phyloP scores from a whole-genome alignment of 1,284 basidiomycete genomes.

The Pterula multifida region DNA sequence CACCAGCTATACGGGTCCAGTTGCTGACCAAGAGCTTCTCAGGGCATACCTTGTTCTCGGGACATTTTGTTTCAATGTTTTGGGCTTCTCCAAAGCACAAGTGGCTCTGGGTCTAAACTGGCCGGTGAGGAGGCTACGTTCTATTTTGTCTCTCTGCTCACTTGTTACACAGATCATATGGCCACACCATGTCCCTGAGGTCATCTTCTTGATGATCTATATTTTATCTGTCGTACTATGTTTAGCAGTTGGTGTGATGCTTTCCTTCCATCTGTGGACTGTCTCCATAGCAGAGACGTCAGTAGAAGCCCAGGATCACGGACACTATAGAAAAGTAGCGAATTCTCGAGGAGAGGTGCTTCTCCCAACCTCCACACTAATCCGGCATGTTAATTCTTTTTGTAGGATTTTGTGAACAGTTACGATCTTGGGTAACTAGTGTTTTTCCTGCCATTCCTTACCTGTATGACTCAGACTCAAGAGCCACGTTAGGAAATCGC shows the following conservation, averaged over 20 bases:
- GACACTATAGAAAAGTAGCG: conserved; percentile 64
- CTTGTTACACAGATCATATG: conserved; percentile 30
- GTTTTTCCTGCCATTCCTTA: conserved; percentile 1
- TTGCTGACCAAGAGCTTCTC: background rate
- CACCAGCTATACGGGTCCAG: background rate
- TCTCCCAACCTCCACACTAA: conserved; percentile 8
- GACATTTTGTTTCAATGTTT: conserved; percentile 40
- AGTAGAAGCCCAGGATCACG: conserved; percentile 86
- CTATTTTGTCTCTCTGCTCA: conserved; percentile 1
- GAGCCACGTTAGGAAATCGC: conserved; percentile 25
- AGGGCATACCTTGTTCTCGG: conserved; percentile 68
- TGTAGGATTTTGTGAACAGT: conserved; percentile 75
- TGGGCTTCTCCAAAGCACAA: conserved; percentile 50
- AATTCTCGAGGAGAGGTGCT: conserved; percentile 58
- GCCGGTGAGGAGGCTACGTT: conserved; percentile 20
- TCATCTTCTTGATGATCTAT: conserved; percentile 65
- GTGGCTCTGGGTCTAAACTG: conserved; percentile 44
- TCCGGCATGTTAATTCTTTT: background rate
- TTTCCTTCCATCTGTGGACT: conserved; percentile 71
- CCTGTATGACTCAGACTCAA: background rate
- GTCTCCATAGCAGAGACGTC: conserved; percentile 77
- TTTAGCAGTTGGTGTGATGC: conserved; percentile 74
- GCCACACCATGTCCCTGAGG: conserved; percentile 53
- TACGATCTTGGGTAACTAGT: conserved; percentile 81
- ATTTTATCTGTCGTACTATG: conserved; percentile 69